Percentiles rank a stretch among this genome's conserved stretches.
These are phyloP conservation scores for Cyberlindnera misumaiensis DNA, from an alignment of 805 yeast genomes.

Conservation along the genomic window DNA sequence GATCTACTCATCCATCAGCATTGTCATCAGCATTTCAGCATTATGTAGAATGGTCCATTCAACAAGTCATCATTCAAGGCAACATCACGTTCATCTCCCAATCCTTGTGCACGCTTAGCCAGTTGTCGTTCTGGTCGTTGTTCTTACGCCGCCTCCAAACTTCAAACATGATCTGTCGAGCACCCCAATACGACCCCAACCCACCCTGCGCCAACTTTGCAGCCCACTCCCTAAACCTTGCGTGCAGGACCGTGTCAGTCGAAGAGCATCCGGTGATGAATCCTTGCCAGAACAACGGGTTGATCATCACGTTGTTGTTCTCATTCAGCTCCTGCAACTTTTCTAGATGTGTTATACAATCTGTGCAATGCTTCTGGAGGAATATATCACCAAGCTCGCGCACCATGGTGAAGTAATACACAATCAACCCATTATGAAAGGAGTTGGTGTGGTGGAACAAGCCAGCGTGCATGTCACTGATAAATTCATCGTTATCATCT, in stretches of 20 bases:
- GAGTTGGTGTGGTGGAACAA: constrained; percentile 76
- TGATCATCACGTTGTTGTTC: constrained; percentile 42
- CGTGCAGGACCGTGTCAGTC: constrained; percentile 47
- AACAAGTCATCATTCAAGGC: constrained; percentile 9
- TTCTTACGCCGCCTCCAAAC: constrained; percentile 72
- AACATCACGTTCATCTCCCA: constrained; percentile 86
- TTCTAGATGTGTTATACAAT: constrained; percentile 58
- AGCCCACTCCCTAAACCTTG: constrained; percentile 65
- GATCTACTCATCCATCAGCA: not conserved
- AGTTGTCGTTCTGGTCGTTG: constrained; percentile 52
- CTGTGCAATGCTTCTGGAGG: constrained; percentile 55
- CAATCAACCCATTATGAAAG: constrained; percentile 63
- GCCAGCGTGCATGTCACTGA: constrained; percentile 47
- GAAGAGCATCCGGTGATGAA: constrained; percentile 85
- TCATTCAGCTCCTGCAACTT: constrained; percentile 52
- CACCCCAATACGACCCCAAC: constrained; percentile 80
- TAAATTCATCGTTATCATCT: constrained; percentile 25
- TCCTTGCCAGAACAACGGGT: constrained; percentile 85
- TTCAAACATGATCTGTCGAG: constrained; percentile 77
- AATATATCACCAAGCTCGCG: constrained; percentile 46
- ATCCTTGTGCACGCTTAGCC: constrained; percentile 75
- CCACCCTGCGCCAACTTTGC: constrained; percentile 43
- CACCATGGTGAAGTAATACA: constrained; percentile 65
- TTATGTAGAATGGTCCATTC: too few relatives aligned
- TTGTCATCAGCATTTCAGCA: too few relatives aligned